A percentile compares a stretch with the other conserved stretches of the same genome.
Conservation (phyloP, 306 rosid species). For the cucumber (Cucumis sativus) region Cucumber_9930_V3 NC_026657.2:30608501-30609000, state of each 20-base stretch:
- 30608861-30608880: neutral
- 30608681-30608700: constrained; percentile 88
- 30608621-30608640: neutral
- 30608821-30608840: neutral
- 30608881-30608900: neutral
- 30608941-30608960: neutral
- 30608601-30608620: neutral
- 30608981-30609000: neutral
- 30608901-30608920: neutral
- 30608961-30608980: neutral
- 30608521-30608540: neutral
- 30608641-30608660: constrained; percentile 88
- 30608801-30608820: neutral
- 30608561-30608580: neutral
- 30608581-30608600: neutral
- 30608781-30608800: neutral
- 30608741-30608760: neutral
- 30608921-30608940: neutral
- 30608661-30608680: constrained; percentile 90
- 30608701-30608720: constrained; percentile 79
- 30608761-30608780: neutral
- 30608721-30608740: constrained; percentile 66
- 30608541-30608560: neutral
- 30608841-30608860: neutral
- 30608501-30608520: neutral